phyloP scores from a whole-genome alignment of 1,284 basidiomycete species.

The Agroathelia rolfsii region DNA sequence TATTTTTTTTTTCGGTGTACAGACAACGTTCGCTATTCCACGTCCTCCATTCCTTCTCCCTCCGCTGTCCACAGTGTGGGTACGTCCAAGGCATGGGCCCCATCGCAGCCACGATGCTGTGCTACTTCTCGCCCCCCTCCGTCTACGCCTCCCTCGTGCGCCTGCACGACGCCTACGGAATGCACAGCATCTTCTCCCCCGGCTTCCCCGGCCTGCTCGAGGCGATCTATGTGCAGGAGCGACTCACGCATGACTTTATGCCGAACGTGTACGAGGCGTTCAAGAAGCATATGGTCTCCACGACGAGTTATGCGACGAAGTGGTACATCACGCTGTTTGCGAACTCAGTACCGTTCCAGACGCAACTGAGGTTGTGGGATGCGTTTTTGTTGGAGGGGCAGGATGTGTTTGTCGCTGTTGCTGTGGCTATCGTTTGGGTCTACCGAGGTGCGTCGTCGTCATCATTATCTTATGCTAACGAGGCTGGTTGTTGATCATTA shows the following conservation, averaged over 20 bases:
- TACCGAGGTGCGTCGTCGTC: slow-evolving; percentile 53
- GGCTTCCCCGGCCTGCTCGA: slow-evolving; percentile 96
- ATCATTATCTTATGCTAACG: slow-evolving; percentile 5
- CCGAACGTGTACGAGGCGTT: slow-evolving; percentile 83
- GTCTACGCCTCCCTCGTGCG: slow-evolving; percentile 79
- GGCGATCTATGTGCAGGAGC: slow-evolving; percentile 89
- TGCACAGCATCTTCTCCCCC: slow-evolving; percentile 86
- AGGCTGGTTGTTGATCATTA: slow-evolving; percentile 6
- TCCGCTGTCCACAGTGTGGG: slow-evolving; percentile 79
- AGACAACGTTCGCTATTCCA: slow-evolving; percentile 92
- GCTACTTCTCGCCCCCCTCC: slow-evolving; percentile 85
- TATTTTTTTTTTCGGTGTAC: slow-evolving; percentile 10
- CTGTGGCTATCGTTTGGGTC: slow-evolving; percentile 84
- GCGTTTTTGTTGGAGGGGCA: slow-evolving; percentile 84
- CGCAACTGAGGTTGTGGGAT: slow-evolving; percentile 92
- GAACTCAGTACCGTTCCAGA: slow-evolving; percentile 94
- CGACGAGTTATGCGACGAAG: slow-evolving; percentile 93
- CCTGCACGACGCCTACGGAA: slow-evolving; percentile 80
- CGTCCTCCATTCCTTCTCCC: slow-evolving; percentile 87
- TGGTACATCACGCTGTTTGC: slow-evolving; percentile 99
- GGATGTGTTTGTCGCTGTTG: slow-evolving; percentile 80
- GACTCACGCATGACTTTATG: slow-evolving; percentile 75
- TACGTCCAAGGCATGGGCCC: slow-evolving; percentile 99
- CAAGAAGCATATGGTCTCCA: slow-evolving; percentile 81
- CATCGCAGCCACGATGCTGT: slow-evolving; percentile 88